Conservation (phyloP, 2,329 filamentous ascomycete genomes). For the Cladosporium halotolerans region DNA sequence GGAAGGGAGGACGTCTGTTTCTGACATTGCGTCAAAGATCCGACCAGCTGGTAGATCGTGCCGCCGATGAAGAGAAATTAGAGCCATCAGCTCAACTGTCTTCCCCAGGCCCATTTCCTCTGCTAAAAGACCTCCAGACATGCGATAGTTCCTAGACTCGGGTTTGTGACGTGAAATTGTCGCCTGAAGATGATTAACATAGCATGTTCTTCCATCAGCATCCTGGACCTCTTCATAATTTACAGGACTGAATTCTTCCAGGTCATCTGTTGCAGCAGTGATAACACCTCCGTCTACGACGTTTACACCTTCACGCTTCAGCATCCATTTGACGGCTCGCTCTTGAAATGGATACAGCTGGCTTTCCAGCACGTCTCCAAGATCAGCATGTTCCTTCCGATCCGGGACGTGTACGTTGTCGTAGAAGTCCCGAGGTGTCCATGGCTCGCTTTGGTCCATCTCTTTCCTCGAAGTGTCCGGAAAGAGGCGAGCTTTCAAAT, state of each 20-base stretch:
- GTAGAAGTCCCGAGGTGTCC: slow-evolving; percentile 59
- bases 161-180: slow-evolving; percentile 36
- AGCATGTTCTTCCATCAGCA: slow-evolving; percentile 42
- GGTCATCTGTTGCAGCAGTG: not conserved
- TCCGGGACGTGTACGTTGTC: slow-evolving; percentile 59
- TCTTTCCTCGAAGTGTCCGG: slow-evolving; percentile 18
- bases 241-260: slow-evolving; percentile 15
- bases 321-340: slow-evolving; percentile 63
- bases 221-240: slow-evolving; percentile 46
- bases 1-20: slow-evolving; percentile 44
- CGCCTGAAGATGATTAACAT: slow-evolving; percentile 59
- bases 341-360: slow-evolving; percentile 66
- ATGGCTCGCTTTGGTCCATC: slow-evolving; percentile 25
- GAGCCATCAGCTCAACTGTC: slow-evolving; percentile 66
- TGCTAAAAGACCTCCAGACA: slow-evolving; percentile 60
- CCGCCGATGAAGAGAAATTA: slow-evolving; percentile 60
- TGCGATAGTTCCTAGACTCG: slow-evolving; percentile 38
- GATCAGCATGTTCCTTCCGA: slow-evolving; percentile 29
- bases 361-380: slow-evolving; percentile 22
- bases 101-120: slow-evolving; percentile 84
- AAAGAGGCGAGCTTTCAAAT: slow-evolving; percentile 14
- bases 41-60: slow-evolving; percentile 22
- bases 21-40: slow-evolving; percentile 35
- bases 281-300: slow-evolving; percentile 30
- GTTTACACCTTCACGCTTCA: slow-evolving; percentile 57